Base-by-base conservation (phyloP, 345 rosid species). In the Gossypium arboreum region DNA sequence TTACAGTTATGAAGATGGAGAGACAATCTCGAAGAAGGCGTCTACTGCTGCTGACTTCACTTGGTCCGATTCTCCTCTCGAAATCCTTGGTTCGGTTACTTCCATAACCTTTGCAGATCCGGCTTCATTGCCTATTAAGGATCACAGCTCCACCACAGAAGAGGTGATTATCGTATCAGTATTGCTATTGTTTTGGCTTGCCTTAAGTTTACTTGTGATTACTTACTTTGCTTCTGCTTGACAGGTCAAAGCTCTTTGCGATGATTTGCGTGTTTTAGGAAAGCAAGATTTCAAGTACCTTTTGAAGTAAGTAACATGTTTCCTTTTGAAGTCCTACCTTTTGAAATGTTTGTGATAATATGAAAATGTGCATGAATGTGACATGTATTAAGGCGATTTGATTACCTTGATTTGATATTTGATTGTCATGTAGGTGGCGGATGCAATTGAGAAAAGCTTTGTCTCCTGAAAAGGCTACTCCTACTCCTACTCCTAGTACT, bases 231-330 rank as follows among this genome's bases (percentile, higher is more conserved):
- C 68, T 77, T 25, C 71, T 63, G 66, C 29, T 80, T 64, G 29
- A 52, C 80, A 95, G 99, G 85, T 93, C 56, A 93, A 91, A 85
- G 75, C 81, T 73, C 91, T 93, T 43, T 95, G 99, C 75, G 97
- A 90, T 57, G 98, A 95, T 87, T 86, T 95, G 78, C 83, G 88
- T 75, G 98, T 95, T 72, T 78, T 93, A 80, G 96, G 96, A 71
- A 92, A 93, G 89, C 93, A 91, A 82, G 97, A 95, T 81, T 95
- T 95, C 87, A 95, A 95, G 87, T 75, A 89, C 81, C 84, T 91
- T 63, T 52, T 93, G 79, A 95, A 93, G 99, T 95, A 89, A 85
- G 98, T 58, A 68, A 68, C 20, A 41, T 8, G 17, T 3, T 16
- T 47, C 17, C 41, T 48, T 67, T 24, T 2, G 12, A 34, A 45